Base-by-base conservation (phyloP, 1,284 basidiomycete genomes). In the Calocybe gambosa region DNA sequence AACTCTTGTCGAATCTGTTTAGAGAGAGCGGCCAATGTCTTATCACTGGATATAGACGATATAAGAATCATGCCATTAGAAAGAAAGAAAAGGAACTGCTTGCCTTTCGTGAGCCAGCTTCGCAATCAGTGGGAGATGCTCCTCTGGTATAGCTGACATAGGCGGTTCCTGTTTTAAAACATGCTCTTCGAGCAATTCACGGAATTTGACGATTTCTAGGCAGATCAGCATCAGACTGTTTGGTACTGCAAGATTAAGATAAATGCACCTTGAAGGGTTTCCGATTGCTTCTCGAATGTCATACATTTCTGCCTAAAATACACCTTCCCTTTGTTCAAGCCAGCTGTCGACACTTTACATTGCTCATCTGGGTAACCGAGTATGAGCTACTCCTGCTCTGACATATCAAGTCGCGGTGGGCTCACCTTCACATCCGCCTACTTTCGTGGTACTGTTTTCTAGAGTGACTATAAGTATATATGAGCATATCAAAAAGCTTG, bases 101-200 rank as follows among this genome's bases (percentile, higher is more conserved):
- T 50, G 87, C 88, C 88, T 90, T 66, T 91, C 88, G 50, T 89
- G 84, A 0, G 78, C 79, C 33, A 92, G 66, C 62, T 91, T 91
- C 1, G 81, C 88, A 55, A 93, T 78, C 16, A 93, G 68, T 1
- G 86, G 78, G 51, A 71, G 72, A 58, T 90, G 75, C 47, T 84
- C 78, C 3, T 80, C 72, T 0, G 89, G 82, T 37, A 93, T 73
- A 5, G 59, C 55, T 5, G 58, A 60, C 9, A 93, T 61, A 33
- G 78, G 74, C 10, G 68, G 57, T 21, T 73, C 68, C 44, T 72
- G 64, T 15, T 60, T 62, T 39, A 69, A 65, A 13, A 77, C 64
- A 42, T 72, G 69, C 45, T 71, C 62, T 55, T 82, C 74, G 0
- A 87, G 63, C 76, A 84, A 78, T 51, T 79, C 74, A 25, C 85